These are phyloP conservation scores for Sclerotinia sclerotiorum DNA, from an alignment of 2,329 filamentous ascomycete species.

Conservation along the genomic window DNA sequence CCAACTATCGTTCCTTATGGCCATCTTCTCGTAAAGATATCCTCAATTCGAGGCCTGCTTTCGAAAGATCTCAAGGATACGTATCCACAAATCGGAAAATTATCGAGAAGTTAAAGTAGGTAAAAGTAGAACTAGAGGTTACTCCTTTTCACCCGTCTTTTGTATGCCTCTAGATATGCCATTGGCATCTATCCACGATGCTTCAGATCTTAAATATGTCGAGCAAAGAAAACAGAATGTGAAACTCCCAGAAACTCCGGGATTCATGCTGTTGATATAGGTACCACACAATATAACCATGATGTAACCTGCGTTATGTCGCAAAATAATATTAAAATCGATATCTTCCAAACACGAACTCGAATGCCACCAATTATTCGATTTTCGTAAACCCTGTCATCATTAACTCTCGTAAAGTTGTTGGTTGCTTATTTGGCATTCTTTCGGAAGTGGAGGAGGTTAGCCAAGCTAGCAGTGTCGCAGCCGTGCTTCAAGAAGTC, in stretches of 20 bases:
- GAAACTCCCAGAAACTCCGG: constrained; percentile 33
- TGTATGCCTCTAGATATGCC: constrained; percentile 18
- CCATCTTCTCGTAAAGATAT: constrained; percentile 18
- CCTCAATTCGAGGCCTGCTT: constrained; percentile 17
- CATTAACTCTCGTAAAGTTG: constrained; percentile 17
- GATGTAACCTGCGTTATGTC: constrained; percentile 28
- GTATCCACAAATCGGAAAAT: constrained; percentile 15
- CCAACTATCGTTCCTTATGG: constrained; percentile 13
- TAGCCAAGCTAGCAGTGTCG: constrained; percentile 75
- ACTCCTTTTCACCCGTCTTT: constrained; percentile 3
- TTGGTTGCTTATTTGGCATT: constrained; percentile 55
- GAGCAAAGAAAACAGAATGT: constrained; percentile 11
- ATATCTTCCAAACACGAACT: constrained; percentile 17
- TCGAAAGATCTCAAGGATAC: constrained; percentile 5
- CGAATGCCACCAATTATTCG: constrained; percentile 17
- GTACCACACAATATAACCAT: constrained; percentile 30
- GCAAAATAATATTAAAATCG: constrained; percentile 19
- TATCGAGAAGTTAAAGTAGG: constrained; percentile 15
- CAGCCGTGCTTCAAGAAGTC: constrained; percentile 95
- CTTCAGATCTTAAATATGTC: constrained; percentile 10
- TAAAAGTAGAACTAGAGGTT: constrained; percentile 18
- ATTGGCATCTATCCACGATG: constrained; percentile 11
- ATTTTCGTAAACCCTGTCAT: constrained; percentile 21
- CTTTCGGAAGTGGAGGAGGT: constrained; percentile 85
- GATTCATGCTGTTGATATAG: constrained; percentile 29